Evolutionary conservation across 495 filamentous ascomycete species (phyloP), one percentile per base, ranked within the genome.

Genomic region (Daldinia childiae): DNA sequence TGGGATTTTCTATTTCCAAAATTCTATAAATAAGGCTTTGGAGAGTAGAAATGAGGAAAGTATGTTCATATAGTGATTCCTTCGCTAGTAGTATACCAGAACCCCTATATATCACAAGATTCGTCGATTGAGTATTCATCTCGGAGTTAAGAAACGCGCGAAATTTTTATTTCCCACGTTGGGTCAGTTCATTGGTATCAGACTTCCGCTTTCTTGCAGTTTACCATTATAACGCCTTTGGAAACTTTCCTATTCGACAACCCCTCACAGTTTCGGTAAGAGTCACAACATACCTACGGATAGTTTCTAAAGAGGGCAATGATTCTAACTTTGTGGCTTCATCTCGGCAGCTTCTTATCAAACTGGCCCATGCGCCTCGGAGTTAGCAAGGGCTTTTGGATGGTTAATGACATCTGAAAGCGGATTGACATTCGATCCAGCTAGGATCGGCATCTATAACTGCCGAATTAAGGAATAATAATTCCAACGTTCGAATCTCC

Each of bases 391-490:
- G 32, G 54, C 6, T 1, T 38, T n/a, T 19, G 2, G n/a, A 21
- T 19, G 15, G 26, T 15, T 14, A 54, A 54, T 4, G 26, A 29
- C 15, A 14, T 29, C 8, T 12, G 30, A 19, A 39, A 51, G 19
- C 9, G 21, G 48, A 51, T 51, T 51, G 8, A 12, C 48, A 19
- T 51, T 27, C 21, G 21, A 51, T 56, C 38, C 15, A 14, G 21
- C 29, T 58, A 29, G n/a, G 64, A 66, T 66, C 64, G 15, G 7
- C 64, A 54, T 1, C 9, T 11, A 6, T 21, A 34, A 21, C 52
- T 66, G 39, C 64, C 56, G 21, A 17, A 60, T 21, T 32, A 9
- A 60, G 64, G 9, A 66, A 66, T 60, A 54, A 66, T 66, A 43
- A 66, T 66, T 66, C 64, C 64, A 66, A 43, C 17, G 6, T 2